Conservation (phyloP, 257 asterid genomes). For the Solanum etuberosum region DNA sequence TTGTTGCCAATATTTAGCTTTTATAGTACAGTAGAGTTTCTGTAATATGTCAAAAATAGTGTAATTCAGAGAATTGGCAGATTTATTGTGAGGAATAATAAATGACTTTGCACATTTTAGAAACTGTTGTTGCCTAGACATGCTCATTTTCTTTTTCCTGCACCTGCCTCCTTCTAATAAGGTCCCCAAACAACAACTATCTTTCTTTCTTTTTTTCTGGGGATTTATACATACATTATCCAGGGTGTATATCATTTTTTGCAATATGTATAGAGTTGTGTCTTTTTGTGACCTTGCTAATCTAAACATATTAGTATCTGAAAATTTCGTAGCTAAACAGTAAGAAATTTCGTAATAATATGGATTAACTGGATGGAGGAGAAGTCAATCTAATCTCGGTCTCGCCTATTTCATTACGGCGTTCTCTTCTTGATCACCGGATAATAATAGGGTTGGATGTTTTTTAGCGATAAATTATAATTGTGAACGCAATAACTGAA, state of each 20-base stretch:
- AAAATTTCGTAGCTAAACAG: background rate
- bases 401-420: too few species aligned
- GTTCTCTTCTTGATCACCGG: background rate
- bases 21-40: background rate
- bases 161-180: background rate
- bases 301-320: background rate
- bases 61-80: background rate
- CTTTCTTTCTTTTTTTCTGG: background rate
- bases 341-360: background rate
- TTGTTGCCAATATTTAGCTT: background rate
- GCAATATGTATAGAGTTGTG: background rate
- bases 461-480: too few species aligned
- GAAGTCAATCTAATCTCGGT: background rate
- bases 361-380: background rate
- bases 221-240: background rate
- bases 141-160: background rate
- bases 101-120: background rate
- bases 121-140: background rate
- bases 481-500: background rate
- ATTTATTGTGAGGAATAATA: background rate
- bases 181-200: background rate
- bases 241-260: background rate
- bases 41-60: background rate
- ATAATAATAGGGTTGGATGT: background rate
- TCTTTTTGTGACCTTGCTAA: background rate